A percentile compares a stretch with the other conserved stretches of the same genome.
Conservation (phyloP, 345 rosid genomes). For the Salix koriyanagi region DNA sequence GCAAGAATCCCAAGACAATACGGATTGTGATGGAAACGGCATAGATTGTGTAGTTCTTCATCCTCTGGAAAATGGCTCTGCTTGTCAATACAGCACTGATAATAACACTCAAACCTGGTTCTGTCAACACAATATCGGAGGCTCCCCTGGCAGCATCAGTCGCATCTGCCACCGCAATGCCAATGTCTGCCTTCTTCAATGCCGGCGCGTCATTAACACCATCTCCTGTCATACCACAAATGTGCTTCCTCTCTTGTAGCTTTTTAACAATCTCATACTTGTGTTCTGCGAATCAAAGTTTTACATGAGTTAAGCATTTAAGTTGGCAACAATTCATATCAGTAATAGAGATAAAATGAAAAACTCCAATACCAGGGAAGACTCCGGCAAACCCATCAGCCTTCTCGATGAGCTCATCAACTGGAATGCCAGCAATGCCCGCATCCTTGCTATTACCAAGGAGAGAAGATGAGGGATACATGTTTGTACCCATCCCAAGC, state of each 20-base stretch:
- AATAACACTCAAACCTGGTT: slow-evolving; percentile 90
- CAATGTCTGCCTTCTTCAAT: slow-evolving; percentile 88
- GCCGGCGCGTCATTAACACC: slow-evolving; percentile 98
- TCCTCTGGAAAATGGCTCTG: slow-evolving; percentile 86
- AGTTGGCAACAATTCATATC: not conserved
- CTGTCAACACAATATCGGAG: slow-evolving; percentile 69
- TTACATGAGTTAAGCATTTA: not conserved
- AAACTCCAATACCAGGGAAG: slow-evolving; percentile 62
- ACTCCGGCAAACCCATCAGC: slow-evolving; percentile 97
- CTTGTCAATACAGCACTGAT: slow-evolving; percentile 84
- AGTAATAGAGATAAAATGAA: not conserved
- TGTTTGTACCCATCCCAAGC: slow-evolving; percentile 93
- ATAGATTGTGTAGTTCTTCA: slow-evolving; percentile 96
- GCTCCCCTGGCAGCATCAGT: slow-evolving; percentile 92
- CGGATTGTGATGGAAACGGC: slow-evolving; percentile 97
- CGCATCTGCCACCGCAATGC: slow-evolving; percentile 91
- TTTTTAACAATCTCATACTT: slow-evolving; percentile 93
- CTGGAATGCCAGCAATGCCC: slow-evolving; percentile 57
- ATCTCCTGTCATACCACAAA: slow-evolving; percentile 95
- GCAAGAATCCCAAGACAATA: slow-evolving; percentile 88
- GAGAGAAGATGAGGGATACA: slow-evolving; percentile 87
- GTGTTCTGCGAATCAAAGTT: slow-evolving; percentile 49
- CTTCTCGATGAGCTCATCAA: slow-evolving; percentile 82
- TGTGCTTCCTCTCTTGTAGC: slow-evolving; percentile 77
- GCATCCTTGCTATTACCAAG: slow-evolving; percentile 70